These are phyloP conservation scores for Pochonia chlamydosporia DNA, from an alignment of 2,329 filamentous ascomycete genomes.

Conservation along the genomic window DNA sequence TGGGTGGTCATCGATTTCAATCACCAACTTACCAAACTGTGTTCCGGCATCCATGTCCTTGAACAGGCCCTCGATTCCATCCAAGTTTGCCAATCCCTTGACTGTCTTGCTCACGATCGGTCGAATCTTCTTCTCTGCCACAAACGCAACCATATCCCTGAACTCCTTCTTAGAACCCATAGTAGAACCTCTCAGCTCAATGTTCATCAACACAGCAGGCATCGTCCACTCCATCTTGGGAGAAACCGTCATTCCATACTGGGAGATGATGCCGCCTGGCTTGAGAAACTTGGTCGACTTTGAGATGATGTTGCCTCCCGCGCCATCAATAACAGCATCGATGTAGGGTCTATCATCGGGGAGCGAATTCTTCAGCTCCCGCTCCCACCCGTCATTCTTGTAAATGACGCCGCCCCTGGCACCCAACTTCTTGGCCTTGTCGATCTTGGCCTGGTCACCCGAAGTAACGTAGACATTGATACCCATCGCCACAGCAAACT, in stretches of 20 bases:
- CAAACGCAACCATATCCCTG: slow-evolving; percentile 80
- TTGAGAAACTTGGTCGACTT: slow-evolving; percentile 65
- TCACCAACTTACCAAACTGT: slow-evolving; percentile 90
- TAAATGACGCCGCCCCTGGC: slow-evolving; percentile 78
- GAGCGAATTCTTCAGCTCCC: slow-evolving; percentile 59
- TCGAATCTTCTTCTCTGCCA: slow-evolving; percentile 63
- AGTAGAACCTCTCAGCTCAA: slow-evolving; percentile 81
- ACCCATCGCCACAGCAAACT: slow-evolving; percentile 71
- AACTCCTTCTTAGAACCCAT: slow-evolving; percentile 93
- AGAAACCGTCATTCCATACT: slow-evolving; percentile 85
- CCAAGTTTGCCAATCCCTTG: slow-evolving; percentile 66
- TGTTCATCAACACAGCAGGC: slow-evolving; percentile 76
- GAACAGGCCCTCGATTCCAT: slow-evolving; percentile 74
- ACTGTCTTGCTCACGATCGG: slow-evolving; percentile 73
- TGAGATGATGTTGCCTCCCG: slow-evolving; percentile 74
- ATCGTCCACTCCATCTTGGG: slow-evolving; percentile 87
- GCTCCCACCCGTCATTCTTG: slow-evolving; percentile 74
- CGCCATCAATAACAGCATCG: slow-evolving; percentile 85
- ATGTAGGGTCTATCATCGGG: slow-evolving; percentile 61
- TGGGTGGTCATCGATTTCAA: slow-evolving; percentile 52
- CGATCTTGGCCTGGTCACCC: slow-evolving; percentile 68
- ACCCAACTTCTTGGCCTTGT: slow-evolving; percentile 64
- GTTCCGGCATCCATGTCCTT: slow-evolving; percentile 79
- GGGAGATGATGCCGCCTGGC: slow-evolving; percentile 73
- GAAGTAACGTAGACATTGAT: slow-evolving; percentile 75